phyloP scores from a whole-genome alignment of 345 rosid genomes.

The Lepidium sativum region DNA sequence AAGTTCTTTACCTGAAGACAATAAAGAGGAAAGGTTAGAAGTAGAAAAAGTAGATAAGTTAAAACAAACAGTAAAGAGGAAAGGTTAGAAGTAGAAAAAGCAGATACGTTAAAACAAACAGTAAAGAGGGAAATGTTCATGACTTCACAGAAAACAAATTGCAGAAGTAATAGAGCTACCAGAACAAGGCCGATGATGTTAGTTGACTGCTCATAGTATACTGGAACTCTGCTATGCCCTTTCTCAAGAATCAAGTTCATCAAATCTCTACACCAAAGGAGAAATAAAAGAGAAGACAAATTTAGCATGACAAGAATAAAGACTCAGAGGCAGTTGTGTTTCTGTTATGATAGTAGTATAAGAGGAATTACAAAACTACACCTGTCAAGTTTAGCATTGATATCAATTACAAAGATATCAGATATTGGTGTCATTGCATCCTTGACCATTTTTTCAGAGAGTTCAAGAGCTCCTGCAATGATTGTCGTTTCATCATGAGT shows the following conservation, averaged over 20 bases:
- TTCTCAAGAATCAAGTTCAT: conserved; percentile 83
- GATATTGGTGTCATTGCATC: conserved; percentile 89
- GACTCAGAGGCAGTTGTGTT: background rate
- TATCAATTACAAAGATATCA: conserved; percentile 76
- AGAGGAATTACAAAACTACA: conserved; percentile 16
- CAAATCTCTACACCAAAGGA: conserved; percentile 41
- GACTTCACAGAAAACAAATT: background rate
- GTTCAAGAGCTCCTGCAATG: conserved; percentile 98
- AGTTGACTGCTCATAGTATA: conserved; percentile 78
- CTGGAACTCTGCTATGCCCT: conserved; percentile 98
- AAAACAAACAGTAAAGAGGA: background rate
- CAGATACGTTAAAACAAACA: background rate
- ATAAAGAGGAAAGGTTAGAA: background rate
- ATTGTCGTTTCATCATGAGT: conserved; percentile 98
- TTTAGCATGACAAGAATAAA: background rate
- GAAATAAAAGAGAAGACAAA: background rate
- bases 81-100: background rate
- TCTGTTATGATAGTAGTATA: background rate
- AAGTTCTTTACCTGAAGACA: conserved; percentile 66
- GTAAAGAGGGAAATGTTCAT: background rate
- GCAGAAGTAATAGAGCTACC: conserved; percentile 33
- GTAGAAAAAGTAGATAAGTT: background rate
- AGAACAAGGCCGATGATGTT: conserved; percentile 88
- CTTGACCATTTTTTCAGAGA: conserved; percentile 69
- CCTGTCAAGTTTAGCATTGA: conserved; percentile 82